Evolutionary conservation across 139 green algal species (phyloP), one percentile per base, ranked within the genome.

Genomic region (Chlorella sp.): DNA sequence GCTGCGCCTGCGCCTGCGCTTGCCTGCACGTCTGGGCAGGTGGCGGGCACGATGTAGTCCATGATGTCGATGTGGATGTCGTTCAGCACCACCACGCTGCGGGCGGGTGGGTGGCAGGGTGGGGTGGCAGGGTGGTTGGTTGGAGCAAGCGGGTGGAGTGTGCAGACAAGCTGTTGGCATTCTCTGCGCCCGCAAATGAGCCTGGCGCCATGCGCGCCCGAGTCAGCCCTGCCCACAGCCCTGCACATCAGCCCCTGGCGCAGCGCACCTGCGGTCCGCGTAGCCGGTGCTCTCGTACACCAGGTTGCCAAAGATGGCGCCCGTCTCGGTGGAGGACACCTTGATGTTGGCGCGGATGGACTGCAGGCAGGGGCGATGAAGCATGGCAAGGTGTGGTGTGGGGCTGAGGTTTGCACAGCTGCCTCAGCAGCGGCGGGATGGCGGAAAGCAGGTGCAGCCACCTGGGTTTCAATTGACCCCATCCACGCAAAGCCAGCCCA

Each of bases 31-130:
- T 99, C 97, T 7, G 92, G 87, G 87, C 94, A 98, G 54, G 77
- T 85, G 3, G 97, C 97, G 2, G 97, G 96, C 38, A 82, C 90
- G 91, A 99, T 99, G 95, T 99, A 99, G 92, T 99, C 97, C 95
- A 99, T 99, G 91, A 99, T 99, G 92, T 99, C 97, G 83, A 99
- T 98, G 93, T 99, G 97, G 86, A 99, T 97, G 92, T 99, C 97
- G 78, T 96, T 97, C 16, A 99, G 93, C 77, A 99, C 97, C 38
- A 99, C 96, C 76, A 99, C 96, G 48, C 88, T 93, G 76, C 92
- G 89, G 0, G 44, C 11, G 30, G 26, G 76, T 2, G 36, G 54
- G 20, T 13, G 34, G 13, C 11, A n/a, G 38, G 38, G 36, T 19
- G 17, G 17, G 32, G 68, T 34, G 36, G 65, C 13, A 1, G 46